Conservation (phyloP, 345 rosid species). For the thale cress (Arabidopsis thaliana) region TAIR10.1 NC_003076.8:15315001-15315500, state of each 20-base stretch:
- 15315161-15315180: conserved; percentile 35
- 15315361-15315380: no score
- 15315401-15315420: no score
- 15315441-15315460: no score
- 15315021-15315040: conserved; percentile 8
- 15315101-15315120: not conserved
- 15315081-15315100: not conserved
- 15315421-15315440: no score
- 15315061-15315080: not conserved
- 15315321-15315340: no score
- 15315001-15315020: not conserved
- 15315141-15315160: conserved; percentile 19
- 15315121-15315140: conserved; percentile 7
- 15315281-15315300: no score
- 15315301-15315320: no score
- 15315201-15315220: conserved; percentile 36
- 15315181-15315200: not conserved
- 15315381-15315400: no score
- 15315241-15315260: not conserved
- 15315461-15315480: no score
- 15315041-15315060: not conserved
- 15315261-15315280: not conserved
- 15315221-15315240: conserved; percentile 6
- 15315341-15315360: no score
- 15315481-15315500: no score